A percentile compares a stretch with the other conserved stretches of the same genome.
Evolutionary conservation across 345 rosid species (phyloP).

Genomic region (Gossypium rotundifolium): DNA sequence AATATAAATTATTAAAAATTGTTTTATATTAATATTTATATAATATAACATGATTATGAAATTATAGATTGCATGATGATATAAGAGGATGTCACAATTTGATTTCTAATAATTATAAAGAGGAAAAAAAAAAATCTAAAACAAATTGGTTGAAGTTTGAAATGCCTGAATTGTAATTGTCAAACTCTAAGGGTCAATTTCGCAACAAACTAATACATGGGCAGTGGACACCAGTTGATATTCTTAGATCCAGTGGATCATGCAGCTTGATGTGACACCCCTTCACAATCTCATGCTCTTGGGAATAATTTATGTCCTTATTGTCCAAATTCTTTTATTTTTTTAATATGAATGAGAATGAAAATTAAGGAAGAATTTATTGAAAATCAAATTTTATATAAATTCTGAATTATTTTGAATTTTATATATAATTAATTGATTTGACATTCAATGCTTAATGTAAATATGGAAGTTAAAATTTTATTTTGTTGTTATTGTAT

Average conservation of each 20-base stretch:
- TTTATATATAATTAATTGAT: too few species aligned
- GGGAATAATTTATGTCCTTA: neutral
- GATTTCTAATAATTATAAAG: neutral
- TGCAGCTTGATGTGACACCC: neutral
- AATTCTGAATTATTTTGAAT: too few species aligned
- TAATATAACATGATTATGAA: too few species aligned
- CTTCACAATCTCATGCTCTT: neutral
- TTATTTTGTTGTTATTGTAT: too few species aligned
- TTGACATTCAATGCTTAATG: too few species aligned
- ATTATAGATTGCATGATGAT: neutral
- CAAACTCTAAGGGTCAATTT: neutral
- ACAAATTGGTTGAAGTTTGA: neutral
- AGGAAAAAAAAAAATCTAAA: too few species aligned
- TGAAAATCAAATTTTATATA: too few species aligned
- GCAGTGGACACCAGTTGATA: neutral
- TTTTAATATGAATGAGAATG: too few species aligned
- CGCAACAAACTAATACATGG: neutral
- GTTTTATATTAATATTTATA: too few species aligned
- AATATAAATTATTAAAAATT: too few species aligned
- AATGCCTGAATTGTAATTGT: neutral
- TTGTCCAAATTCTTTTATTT: neutral
- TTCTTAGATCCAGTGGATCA: conserved; percentile 11
- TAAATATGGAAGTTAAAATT: too few species aligned
- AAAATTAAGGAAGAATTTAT: too few species aligned
- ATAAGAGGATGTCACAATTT: neutral